A percentile compares a stretch with the other conserved stretches of the same genome.
These are phyloP conservation scores for Steccherinum ochraceum DNA, from an alignment of 768 basidiomycete species.

Conservation along the genomic window DNA sequence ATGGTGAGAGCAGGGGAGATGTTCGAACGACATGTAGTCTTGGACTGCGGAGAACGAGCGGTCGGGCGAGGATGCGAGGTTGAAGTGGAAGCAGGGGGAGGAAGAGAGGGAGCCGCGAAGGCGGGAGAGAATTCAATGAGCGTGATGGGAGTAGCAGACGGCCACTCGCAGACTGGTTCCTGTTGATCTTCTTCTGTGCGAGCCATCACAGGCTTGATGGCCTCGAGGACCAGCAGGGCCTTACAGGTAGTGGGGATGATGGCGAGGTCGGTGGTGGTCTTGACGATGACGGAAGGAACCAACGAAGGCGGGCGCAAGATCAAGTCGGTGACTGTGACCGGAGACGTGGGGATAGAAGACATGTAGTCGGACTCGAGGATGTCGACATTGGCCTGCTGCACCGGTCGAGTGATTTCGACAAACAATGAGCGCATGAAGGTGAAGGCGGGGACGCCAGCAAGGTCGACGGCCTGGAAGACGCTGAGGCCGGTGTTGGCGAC, in stretches of 20 bases:
- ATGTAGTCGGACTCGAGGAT: not conserved
- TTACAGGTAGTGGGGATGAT: not conserved
- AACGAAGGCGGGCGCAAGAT: not conserved
- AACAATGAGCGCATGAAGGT: not conserved
- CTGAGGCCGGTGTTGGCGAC: not conserved
- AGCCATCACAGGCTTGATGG: too few relatives aligned
- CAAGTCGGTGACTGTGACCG: not conserved
- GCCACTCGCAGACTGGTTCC: not conserved
- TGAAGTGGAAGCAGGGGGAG: too few relatives aligned
- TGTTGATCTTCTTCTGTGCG: too few relatives aligned
- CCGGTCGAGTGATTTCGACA: not conserved
- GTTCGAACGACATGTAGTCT: too few relatives aligned
- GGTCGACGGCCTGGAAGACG: not conserved
- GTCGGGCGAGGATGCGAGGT: too few relatives aligned
- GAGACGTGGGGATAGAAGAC: not conserved
- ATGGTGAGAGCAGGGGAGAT: too few relatives aligned
- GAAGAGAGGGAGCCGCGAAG: too few relatives aligned
- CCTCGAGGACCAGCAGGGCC: not conserved
- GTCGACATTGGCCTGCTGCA: not conserved
- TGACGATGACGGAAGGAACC: not conserved
- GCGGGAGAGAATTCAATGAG: too few relatives aligned
- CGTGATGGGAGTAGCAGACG: not conserved
- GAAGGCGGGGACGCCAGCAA: not conserved
- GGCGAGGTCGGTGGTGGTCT: not conserved
- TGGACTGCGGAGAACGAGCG: too few relatives aligned